Evolutionary conservation across 192 early-diverging fungal genomes (phyloP).

Genomic region (Glomus cerebriforme): DNA sequence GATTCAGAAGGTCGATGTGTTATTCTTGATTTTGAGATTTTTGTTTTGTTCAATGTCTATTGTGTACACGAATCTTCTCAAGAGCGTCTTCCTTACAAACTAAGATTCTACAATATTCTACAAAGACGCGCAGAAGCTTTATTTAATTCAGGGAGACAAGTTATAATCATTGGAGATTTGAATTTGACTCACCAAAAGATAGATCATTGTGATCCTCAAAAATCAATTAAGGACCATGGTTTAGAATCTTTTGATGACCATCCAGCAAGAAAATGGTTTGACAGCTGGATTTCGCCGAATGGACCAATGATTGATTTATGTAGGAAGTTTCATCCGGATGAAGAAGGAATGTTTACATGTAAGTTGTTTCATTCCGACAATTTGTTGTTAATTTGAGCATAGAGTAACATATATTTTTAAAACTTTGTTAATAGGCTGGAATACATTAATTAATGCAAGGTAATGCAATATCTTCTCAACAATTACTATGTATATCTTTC

Average conservation of each 20-base stretch:
- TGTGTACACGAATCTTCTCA: constrained; percentile 59
- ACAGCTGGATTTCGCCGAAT: constrained; percentile 55
- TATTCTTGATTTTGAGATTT: constrained; percentile 70
- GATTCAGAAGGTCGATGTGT: constrained; percentile 75
- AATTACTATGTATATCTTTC: not conserved
- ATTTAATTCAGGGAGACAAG: constrained; percentile 51
- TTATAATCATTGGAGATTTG: constrained; percentile 67
- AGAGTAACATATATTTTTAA: constrained; percentile 21
- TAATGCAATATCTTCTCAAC: constrained; percentile 10
- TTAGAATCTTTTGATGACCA: constrained; percentile 58
- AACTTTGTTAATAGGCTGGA: constrained; percentile 68
- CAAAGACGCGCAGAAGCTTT: constrained; percentile 51
- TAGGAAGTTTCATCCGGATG: constrained; percentile 62
- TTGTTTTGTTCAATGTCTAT: constrained; percentile 79
- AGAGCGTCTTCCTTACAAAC: constrained; percentile 53
- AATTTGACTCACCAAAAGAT: constrained; percentile 65
- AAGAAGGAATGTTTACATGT: constrained; percentile 56
- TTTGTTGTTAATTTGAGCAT: not conserved
- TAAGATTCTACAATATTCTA: constrained; percentile 53
- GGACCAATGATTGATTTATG: constrained; percentile 69
- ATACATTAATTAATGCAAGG: constrained; percentile 71
- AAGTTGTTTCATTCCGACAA: constrained; percentile 26
- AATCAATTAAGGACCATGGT: constrained; percentile 55
- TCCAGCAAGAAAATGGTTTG: constrained; percentile 65
- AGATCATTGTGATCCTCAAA: constrained; percentile 74